Base-by-base conservation (phyloP, 768 basidiomycete genomes). In the Peribolospora baueri region DNA sequence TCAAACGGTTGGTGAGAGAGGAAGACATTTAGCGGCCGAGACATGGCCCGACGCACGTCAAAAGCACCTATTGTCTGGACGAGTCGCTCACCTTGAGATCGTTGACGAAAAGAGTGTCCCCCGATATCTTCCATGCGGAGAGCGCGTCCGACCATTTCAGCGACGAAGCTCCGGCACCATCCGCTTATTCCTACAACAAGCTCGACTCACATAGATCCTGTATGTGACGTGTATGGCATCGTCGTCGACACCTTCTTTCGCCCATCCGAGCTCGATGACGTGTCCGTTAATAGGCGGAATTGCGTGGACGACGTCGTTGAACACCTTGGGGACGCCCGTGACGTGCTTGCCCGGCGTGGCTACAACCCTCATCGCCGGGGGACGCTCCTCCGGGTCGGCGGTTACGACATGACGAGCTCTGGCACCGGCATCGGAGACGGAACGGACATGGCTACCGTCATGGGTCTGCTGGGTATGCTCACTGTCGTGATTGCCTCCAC, bases 51-150 rank as follows among this genome's bases (percentile, higher is more conserved):
- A 25, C 25, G 25, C 25, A 25, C 25, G 25, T 25, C 25, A 25
- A 25, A 25, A 25, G 25, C 25, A 25, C 25, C 6, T 13, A 54
- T 7, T 10, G 10, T 5, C n/a, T n/a, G 42, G 5, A 55, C 8
- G 39, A 6, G 13, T 7, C 5, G 3, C 47, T 37, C 25, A 58
- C 60, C 62, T 66, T 62, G 42, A 68, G 61, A 36, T 68, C 65
- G 48, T 66, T 65, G 41, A 64, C 63, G 53, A 65, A 64, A 13
- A 68, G 57, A 5, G 68, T 69, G 52, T 68, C 68, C 5, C 67
- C 68, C 14, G 61, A 61, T 6, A 57, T 57, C 14, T 57, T 54
- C 25, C 25, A 25, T 25, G 25, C 25, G 25, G 25, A 25, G 25
- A 25, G 25, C 25, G 25, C 25, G 25, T 25, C 25, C 25, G 25